Base-by-base conservation (phyloP, 495 filamentous ascomycete species). In the Pyrenula aspistea region DNA sequence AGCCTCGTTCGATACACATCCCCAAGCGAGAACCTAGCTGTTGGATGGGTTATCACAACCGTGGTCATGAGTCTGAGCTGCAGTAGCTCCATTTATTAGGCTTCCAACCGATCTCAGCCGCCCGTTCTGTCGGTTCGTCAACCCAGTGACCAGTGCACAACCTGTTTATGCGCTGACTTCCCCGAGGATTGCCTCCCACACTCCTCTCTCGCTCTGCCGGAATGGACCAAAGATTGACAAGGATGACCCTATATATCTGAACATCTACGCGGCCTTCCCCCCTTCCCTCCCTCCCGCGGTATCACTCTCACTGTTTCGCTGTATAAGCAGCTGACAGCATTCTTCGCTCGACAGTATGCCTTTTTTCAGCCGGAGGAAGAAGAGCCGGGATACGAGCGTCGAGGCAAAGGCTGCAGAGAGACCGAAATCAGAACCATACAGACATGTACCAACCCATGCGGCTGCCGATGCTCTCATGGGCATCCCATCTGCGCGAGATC, bases 401-500 rank as follows among this genome's bases (percentile, higher is more conserved):
- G 31, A 42, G 15, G 15, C 8, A 4, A 15, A 42, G 1, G 56
- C 24, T 1, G 47, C 22, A 22, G 36, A 12, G 8, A 60, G 47
- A 47, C 49, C 56, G n/a, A 36, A n/a, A 3, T 53, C 57, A 53
- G 31, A 65, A 23, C 73, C 73, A 19, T 83, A 83, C 62, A 72
- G 65, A 57, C 80, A 83, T 58, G 62, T 81, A n/a, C 76, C 77
- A 22, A 79, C 68, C 25, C 80, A 83, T 66, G 80, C 80, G 48
- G 77, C 76, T 53, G 62, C 69, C 47, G 80, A 86, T 61, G 76
- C 82, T 53, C 55, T 82, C 48, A 69, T 73, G n/a, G 71, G 73
- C 19, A 74, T 75, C 1, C 82, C 81, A 4, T 65, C 72, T 0
- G 71, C 63, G 22, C 81, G 74, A 73, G 71, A 70, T 55, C 63